A percentile compares a stretch with the other conserved stretches of the same genome.
phyloP scores from a whole-genome alignment of 108 stramenopile genomes.

The Skeletonema costatum region DNA sequence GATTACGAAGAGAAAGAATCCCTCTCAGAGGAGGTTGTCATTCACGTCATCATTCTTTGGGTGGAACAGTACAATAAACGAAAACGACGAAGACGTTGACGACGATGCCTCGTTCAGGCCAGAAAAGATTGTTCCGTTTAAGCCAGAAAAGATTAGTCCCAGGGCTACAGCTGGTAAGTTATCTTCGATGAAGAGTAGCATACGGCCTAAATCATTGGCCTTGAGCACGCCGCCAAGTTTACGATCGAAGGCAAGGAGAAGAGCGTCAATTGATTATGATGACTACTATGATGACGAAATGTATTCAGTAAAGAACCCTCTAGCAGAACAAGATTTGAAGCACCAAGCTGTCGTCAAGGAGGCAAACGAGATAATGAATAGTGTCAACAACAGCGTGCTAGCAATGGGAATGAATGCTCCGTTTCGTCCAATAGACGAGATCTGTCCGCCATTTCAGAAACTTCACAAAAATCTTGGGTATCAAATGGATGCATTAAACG shows the following conservation, averaged over 20 bases:
- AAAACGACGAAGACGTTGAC: constrained; percentile 1
- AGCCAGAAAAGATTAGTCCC: background rate
- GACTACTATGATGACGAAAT: constrained; percentile 20
- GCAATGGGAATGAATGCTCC: constrained; percentile 41
- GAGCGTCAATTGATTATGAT: background rate
- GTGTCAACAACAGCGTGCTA: constrained; percentile 33
- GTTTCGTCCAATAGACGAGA: constrained; percentile 34
- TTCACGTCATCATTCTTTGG: background rate
- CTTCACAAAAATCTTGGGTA: constrained; percentile 28
- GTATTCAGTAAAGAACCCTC: constrained; percentile 7
- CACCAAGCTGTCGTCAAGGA: constrained; percentile 19
- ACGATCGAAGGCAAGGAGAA: background rate
- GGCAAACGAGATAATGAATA: constrained; percentile 28
- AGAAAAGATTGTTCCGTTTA: background rate
- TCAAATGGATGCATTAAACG: constrained; percentile 26
- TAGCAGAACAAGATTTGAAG: constrained; percentile 15
- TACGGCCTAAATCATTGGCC: background rate
- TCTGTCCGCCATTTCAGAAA: constrained; percentile 31
- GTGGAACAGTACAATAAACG: background rate
- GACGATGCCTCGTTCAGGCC: background rate
- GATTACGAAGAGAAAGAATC: background rate
- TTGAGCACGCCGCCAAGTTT: background rate
- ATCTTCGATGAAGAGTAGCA: background rate
- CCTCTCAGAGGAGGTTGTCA: background rate
- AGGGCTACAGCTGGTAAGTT: background rate